phyloP scores from a whole-genome alignment of 1,284 basidiomycete genomes.

The Cystobasidium pallidum region DNA sequence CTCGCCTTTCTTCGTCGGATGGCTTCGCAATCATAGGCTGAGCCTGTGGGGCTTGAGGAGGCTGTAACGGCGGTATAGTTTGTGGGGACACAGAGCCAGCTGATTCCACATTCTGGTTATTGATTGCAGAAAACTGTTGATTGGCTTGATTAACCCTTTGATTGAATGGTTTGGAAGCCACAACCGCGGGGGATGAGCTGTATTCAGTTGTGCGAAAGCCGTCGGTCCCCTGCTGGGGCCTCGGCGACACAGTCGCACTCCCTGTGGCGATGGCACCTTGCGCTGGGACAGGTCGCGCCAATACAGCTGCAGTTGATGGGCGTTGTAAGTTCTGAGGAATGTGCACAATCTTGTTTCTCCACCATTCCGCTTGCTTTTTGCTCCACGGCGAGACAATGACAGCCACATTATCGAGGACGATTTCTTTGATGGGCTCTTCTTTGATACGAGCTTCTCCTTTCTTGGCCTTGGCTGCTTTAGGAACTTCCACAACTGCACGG shows the following conservation, averaged over 20 bases:
- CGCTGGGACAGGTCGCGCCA: not conserved
- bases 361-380: constrained; percentile 35
- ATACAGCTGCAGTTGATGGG: not conserved
- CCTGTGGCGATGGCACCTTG: too few species aligned
- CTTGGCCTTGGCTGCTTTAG: constrained; percentile 36
- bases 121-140: not conserved
- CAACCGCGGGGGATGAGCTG: not conserved
- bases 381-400: constrained; percentile 41
- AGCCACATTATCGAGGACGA: constrained; percentile 40
- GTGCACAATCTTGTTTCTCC: constrained; percentile 33
- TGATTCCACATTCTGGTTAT: not conserved
- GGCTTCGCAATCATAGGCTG: not conserved
- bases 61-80: not conserved
- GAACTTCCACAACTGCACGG: constrained; percentile 31
- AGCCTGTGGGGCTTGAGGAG: not conserved
- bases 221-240: too few species aligned
- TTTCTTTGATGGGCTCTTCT: constrained; percentile 39
- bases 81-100: not conserved
- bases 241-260: too few species aligned
- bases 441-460: constrained; percentile 22
- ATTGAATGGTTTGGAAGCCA: constrained; percentile 2
- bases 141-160: constrained; percentile 1
- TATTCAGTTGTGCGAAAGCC: too few species aligned
- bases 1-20: constrained; percentile 6
- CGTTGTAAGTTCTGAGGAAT: constrained; percentile 25